A percentile compares a stretch with the other conserved stretches of the same genome.
Evolutionary conservation across 1,139 yeast genomes (phyloP).

Genomic region (Pichia norvegensis): DNA sequence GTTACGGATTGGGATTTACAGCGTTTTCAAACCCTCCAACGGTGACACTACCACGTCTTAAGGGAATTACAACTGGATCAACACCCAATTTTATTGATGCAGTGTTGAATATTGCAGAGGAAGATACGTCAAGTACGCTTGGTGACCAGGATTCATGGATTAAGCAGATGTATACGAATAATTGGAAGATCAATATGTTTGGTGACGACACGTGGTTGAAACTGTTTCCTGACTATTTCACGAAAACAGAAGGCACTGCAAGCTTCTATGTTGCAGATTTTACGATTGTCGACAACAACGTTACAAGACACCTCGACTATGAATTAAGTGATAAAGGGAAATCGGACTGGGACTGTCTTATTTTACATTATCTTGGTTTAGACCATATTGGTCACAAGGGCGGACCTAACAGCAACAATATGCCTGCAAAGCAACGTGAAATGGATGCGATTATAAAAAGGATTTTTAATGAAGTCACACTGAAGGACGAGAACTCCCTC

Average conservation of each 20-base stretch:
- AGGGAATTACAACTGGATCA: slow-evolving; percentile 76
- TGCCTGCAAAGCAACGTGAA: slow-evolving; percentile 76
- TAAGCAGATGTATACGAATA: slow-evolving; percentile 43
- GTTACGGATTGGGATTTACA: slow-evolving; percentile 78
- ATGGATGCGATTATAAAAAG: slow-evolving; percentile 64
- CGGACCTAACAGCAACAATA: slow-evolving; percentile 73
- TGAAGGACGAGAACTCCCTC: slow-evolving; percentile 46
- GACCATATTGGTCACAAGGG: slow-evolving; percentile 98
- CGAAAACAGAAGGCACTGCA: slow-evolving; percentile 73
- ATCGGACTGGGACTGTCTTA: slow-evolving; percentile 70
- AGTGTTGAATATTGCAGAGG: slow-evolving; percentile 87
- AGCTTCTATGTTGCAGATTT: slow-evolving; percentile 93
- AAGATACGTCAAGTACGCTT: slow-evolving; percentile 70
- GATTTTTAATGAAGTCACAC: slow-evolving; percentile 40
- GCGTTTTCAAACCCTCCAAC: slow-evolving; percentile 87
- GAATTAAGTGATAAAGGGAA: slow-evolving; percentile 35
- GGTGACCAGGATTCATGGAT: slow-evolving; percentile 84
- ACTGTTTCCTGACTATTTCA: slow-evolving; percentile 64
- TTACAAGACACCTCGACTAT: slow-evolving; percentile 70
- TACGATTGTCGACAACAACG: slow-evolving; percentile 88
- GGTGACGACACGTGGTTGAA: slow-evolving; percentile 99
- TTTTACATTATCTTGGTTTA: slow-evolving; percentile 84
- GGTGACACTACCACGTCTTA: slow-evolving; percentile 70
- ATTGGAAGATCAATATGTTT: slow-evolving; percentile 62
- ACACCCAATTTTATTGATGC: slow-evolving; percentile 80